Conservation (phyloP, 2,329 filamentous ascomycete species). For the Talaromyces sp. region DNA sequence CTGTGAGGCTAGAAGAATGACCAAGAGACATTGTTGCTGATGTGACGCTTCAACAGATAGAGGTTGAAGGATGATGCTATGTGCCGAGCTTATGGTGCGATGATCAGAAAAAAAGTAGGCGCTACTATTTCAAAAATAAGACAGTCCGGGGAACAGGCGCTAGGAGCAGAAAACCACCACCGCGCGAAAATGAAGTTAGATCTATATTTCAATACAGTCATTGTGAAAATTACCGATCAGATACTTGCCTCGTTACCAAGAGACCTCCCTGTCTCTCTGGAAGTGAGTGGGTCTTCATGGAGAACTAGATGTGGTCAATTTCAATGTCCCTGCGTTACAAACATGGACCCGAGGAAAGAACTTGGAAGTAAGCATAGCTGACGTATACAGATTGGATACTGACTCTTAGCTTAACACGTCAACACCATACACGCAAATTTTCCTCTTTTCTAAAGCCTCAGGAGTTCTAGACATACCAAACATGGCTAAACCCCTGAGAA, state of each 20-base stretch:
- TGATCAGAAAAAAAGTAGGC: background rate
- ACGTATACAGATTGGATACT: background rate
- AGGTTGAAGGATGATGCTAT: background rate
- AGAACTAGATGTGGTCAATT: background rate
- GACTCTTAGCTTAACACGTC: background rate
- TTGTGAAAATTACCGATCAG: background rate
- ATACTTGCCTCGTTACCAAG: background rate
- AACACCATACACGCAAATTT: background rate
- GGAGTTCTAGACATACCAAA: background rate
- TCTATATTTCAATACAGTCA: background rate
- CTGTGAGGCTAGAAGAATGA: conserved; percentile 32
- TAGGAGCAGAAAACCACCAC: background rate
- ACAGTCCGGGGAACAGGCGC: background rate
- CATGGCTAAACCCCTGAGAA: background rate
- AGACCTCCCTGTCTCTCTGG: background rate
- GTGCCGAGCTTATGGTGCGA: background rate
- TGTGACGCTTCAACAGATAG: background rate
- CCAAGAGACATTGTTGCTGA: background rate
- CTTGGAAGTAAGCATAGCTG: background rate
- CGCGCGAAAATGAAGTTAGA: background rate
- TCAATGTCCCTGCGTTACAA: background rate
- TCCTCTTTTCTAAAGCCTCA: background rate
- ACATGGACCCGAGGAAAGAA: background rate
- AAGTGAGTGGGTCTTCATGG: background rate
- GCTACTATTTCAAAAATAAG: background rate